A percentile compares a stretch with the other conserved stretches of the same genome.
These are phyloP conservation scores for Hypoxylon sp. DNA, from an alignment of 2,329 filamentous ascomycete species.

Conservation along the genomic window DNA sequence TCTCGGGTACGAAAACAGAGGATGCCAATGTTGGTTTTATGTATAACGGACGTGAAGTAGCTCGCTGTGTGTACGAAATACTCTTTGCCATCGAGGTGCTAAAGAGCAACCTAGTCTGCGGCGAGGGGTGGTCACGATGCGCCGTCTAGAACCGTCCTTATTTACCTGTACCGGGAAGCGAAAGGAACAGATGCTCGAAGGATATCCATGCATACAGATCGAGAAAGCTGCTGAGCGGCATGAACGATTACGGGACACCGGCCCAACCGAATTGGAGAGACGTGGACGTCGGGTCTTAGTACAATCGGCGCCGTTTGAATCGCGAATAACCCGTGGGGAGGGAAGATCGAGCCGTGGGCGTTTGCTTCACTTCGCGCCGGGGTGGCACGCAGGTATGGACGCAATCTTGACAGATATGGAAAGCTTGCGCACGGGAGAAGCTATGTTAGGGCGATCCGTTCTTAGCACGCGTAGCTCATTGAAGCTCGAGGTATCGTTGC, in stretches of 20 bases:
- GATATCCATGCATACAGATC: conserved; percentile 45
- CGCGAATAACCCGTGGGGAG: conserved; percentile 2
- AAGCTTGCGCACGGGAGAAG: background rate
- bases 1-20: conserved; percentile 49
- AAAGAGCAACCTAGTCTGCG: conserved; percentile 31
- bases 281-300: conserved; percentile 5
- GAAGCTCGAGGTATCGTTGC: background rate
- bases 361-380: background rate
- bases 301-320: conserved; percentile 1
- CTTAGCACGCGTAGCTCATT: background rate
- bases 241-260: conserved; percentile 30
- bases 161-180: conserved; percentile 42
- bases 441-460: background rate
- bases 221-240: conserved; percentile 37
- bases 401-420: background rate
- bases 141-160: conserved; percentile 39
- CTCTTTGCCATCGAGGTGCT: conserved; percentile 72
- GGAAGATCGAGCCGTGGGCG: background rate
- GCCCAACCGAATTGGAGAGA: background rate
- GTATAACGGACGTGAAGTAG: conserved; percentile 66
- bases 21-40: conserved; percentile 58
- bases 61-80: conserved; percentile 69
- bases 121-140: conserved; percentile 21
- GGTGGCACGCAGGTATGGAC: background rate
- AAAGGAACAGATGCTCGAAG: conserved; percentile 32